These are phyloP conservation scores for Hypoxylon cercidicola DNA, from an alignment of 495 filamentous ascomycete species.

Conservation along the genomic window DNA sequence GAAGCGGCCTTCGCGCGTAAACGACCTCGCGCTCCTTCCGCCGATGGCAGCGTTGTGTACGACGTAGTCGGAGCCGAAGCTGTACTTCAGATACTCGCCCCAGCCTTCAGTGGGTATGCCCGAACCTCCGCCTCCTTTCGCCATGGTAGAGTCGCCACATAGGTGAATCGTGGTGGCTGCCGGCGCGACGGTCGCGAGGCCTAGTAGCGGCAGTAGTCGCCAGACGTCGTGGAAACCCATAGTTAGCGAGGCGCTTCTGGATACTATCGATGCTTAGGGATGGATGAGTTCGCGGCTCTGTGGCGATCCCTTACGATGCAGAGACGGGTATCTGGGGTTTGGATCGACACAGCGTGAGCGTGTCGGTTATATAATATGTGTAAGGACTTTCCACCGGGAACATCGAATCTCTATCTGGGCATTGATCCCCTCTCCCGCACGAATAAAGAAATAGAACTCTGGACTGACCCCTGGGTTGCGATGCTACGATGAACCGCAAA, in stretches of 20 bases:
- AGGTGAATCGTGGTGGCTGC: conserved; percentile 55
- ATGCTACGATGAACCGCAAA: conserved; percentile 14
- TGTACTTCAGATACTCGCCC: conserved; percentile 51
- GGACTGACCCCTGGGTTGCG: conserved; percentile 8
- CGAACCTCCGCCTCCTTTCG: conserved; percentile 52
- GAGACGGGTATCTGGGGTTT: neutral
- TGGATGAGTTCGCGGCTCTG: conserved; percentile 1
- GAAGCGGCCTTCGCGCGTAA: conserved; percentile 58
- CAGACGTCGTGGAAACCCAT: conserved; percentile 22
- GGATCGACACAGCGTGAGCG: conserved; percentile 10
- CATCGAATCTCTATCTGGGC: neutral
- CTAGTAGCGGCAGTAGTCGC: conserved; percentile 18
- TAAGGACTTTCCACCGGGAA: conserved; percentile 6
- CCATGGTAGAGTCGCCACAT: conserved; percentile 67
- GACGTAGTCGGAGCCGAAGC: conserved; percentile 43
- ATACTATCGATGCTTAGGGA: neutral
- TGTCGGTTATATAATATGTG: conserved; percentile 8
- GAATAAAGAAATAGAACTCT: conserved; percentile 15
- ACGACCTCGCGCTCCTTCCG: conserved; percentile 57
- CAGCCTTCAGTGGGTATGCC: conserved; percentile 48
- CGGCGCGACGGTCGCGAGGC: conserved; percentile 19
- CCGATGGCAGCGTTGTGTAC: conserved; percentile 57
- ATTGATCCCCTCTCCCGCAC: neutral
- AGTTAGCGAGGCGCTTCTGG: neutral
- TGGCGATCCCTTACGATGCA: conserved; percentile 8